phyloP scores from a whole-genome alignment of 345 rosid species.

The Acer negundo region DNA sequence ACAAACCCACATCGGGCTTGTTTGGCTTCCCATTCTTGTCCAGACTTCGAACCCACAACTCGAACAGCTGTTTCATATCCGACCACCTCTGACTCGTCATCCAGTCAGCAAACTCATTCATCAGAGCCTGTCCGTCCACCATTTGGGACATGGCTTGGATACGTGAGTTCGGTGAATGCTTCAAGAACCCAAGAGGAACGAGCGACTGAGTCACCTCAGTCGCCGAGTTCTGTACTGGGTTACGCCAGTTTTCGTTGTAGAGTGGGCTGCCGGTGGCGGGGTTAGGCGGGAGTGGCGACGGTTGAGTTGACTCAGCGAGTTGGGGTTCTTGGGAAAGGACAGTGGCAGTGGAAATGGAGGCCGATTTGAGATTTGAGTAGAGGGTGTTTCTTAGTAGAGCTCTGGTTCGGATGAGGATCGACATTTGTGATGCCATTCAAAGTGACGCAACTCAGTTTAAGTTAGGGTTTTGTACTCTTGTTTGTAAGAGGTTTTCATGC shows the following conservation, averaged over 20 bases:
- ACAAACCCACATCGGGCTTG: conserved; percentile 71
- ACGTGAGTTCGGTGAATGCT: conserved; percentile 35
- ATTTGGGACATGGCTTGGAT: conserved; percentile 48
- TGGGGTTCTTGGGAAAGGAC: conserved; percentile 71
- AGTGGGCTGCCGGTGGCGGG: conserved; percentile 89
- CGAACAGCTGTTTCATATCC: conserved; percentile 76
- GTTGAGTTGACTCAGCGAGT: conserved; percentile 47
- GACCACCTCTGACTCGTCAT: conserved; percentile 76
- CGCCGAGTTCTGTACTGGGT: conserved; percentile 39
- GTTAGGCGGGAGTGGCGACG: conserved; percentile 77
- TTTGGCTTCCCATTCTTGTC: conserved; percentile 83
- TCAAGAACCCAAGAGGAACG: conserved; percentile 45
- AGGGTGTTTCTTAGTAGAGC: conserved; percentile 41
- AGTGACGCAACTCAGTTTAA: background rate
- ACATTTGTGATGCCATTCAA: conserved; percentile 61
- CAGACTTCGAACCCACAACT: conserved; percentile 77
- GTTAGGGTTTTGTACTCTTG: conserved; percentile 22
- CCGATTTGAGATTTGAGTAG: conserved; percentile 41
- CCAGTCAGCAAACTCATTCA: conserved; percentile 73
- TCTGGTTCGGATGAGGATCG: conserved; percentile 47
- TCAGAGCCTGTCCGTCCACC: conserved; percentile 47
- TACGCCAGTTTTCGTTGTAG: conserved; percentile 82
- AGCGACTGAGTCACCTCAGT: conserved; percentile 37
- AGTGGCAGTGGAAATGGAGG: conserved; percentile 67
- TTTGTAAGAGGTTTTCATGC: background rate